Base-by-base conservation (phyloP, 2,329 filamentous ascomycete species). In the Nakataea oryzae region DNA sequence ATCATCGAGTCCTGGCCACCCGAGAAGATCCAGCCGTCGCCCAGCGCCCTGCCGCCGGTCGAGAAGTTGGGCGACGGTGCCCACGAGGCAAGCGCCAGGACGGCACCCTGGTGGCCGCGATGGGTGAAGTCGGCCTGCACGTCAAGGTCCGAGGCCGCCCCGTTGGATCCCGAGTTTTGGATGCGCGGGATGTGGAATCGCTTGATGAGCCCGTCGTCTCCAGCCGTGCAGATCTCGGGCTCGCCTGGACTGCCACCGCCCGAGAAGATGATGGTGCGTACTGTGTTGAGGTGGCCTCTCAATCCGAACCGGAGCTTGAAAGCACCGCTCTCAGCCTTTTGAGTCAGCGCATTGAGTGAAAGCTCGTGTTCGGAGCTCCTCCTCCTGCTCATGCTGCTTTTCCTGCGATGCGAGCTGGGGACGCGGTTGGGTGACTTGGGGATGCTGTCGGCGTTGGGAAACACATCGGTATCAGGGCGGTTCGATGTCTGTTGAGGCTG, bases 11-110 rank as follows among this genome's bases (percentile, higher is more conserved):
- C 95, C 73, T 97, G 92, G 4, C 95, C 95, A 64, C 95, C 95
- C 6, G 93, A 97, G 74, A 99, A 99, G 66, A 99, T 93, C 95
- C 95, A 99, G 30, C 95, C 95, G 69, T 97, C 95, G 34, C 93
- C 93, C 68, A 89, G 86, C 9, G 90, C 91, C 65, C 93, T 86
- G 8, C 93, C 92, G 47, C 93, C 91, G 24, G 91, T 96, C 9
- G 91, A 89, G 72, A 97, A 96, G 70, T 90, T 95, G 29, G 90
- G 90, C 2, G 91, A 88, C 2, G 91, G 87, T 2, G 91, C 92
- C 81, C 91, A 97, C 3, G 93, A 89, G 0, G 93, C 88, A 29
- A 99, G 78, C 56, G 86, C 91, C 54, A 96, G 89, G 2, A 99
- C 93, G 2, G 92, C 86, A 3, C 95, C 93, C n/a, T 87, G 84